Evolutionary conservation across 208 protist genomes (phyloP).

Genomic region (Trypanosoma boissoni): DNA sequence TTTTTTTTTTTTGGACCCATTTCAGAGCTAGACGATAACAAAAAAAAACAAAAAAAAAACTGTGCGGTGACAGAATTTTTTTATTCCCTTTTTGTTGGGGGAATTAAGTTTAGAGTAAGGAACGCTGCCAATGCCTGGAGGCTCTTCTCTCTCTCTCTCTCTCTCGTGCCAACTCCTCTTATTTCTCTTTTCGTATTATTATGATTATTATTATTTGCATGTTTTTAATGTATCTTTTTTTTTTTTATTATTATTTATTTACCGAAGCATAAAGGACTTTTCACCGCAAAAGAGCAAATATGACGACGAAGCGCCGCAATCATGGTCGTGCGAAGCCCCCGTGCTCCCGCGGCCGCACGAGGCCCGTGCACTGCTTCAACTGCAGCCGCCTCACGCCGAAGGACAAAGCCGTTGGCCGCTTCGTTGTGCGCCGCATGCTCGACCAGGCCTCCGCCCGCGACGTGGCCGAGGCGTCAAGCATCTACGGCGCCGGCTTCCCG

Average conservation of each 20-base stretch:
- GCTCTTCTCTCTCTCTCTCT: not conserved
- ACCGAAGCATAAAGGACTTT: not conserved
- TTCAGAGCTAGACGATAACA: not conserved
- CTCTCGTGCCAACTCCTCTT: not conserved
- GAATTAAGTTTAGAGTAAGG: no score
- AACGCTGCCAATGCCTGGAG: no score
- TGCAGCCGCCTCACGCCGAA: slow-evolving; percentile 90
- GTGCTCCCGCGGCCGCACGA: slow-evolving; percentile 88
- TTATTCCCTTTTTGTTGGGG: no score
- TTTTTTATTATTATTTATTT: not conserved
- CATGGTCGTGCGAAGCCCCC: slow-evolving; percentile 91
- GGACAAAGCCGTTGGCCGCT: slow-evolving; percentile 99
- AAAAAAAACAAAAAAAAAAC: slow-evolving; percentile 2
- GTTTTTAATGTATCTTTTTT: not conserved
- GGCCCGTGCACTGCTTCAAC: slow-evolving; percentile 93
- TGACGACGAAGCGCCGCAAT: slow-evolving; percentile 94
- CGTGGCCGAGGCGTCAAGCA: slow-evolving; percentile 94
- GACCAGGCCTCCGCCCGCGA: slow-evolving; percentile 96
- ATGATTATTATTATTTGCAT: no score
- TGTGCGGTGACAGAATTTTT: no score
- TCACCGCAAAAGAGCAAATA: slow-evolving; percentile 17
- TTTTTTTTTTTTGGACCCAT: not conserved
- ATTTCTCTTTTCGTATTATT: not conserved
- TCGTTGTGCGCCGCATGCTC: slow-evolving; percentile 98
- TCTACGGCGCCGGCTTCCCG: slow-evolving; percentile 90